Conservation (phyloP, 2,329 filamentous ascomycete species). For the Colletotrichum plurivorum region DNA sequence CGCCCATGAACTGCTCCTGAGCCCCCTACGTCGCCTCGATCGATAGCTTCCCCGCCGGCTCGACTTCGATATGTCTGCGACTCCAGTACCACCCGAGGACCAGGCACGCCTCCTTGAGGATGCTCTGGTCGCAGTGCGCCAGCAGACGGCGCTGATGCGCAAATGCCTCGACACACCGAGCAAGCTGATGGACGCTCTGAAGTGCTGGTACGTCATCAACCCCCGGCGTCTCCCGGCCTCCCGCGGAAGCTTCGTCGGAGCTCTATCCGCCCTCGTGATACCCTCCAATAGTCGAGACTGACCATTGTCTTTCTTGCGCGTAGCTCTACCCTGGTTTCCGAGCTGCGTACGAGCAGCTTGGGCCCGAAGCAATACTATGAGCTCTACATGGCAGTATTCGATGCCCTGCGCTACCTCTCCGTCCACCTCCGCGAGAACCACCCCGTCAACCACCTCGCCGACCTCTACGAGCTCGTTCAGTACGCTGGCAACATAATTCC, state of each 20-base stretch:
- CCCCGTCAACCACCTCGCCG: slow-evolving; percentile 96
- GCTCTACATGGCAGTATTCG: slow-evolving; percentile 99
- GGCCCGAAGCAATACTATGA: slow-evolving; percentile 99
- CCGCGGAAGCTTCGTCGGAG: slow-evolving; percentile 39
- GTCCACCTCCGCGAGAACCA: slow-evolving; percentile 98
- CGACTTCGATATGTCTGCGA: slow-evolving; percentile 55
- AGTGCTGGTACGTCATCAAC: slow-evolving; percentile 86
- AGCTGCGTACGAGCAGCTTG: slow-evolving; percentile 94
- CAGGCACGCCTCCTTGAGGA: slow-evolving; percentile 96
- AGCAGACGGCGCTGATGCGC: slow-evolving; percentile 97
- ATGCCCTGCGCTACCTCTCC: slow-evolving; percentile 95
- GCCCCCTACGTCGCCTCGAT: slow-evolving; percentile 36
- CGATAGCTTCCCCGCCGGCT: slow-evolving; percentile 41
- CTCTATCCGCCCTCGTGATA: slow-evolving; percentile 15
- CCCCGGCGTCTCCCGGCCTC: slow-evolving; percentile 30
- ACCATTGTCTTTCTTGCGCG: slow-evolving; percentile 16
- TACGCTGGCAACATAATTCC: slow-evolving; percentile 99
- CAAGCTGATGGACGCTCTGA: slow-evolving; percentile 99
- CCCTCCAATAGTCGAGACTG: slow-evolving; percentile 39
- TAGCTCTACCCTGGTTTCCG: slow-evolving; percentile 98
- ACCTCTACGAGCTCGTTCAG: slow-evolving; percentile 97
- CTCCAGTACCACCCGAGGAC: slow-evolving; percentile 79
- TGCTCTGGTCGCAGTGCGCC: slow-evolving; percentile 94
- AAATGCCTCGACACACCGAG: slow-evolving; percentile 97
- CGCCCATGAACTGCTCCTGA: slow-evolving; percentile 32